These are phyloP conservation scores for Trapa bicornis DNA, from an alignment of 345 rosid genomes.

Conservation along the genomic window DNA sequence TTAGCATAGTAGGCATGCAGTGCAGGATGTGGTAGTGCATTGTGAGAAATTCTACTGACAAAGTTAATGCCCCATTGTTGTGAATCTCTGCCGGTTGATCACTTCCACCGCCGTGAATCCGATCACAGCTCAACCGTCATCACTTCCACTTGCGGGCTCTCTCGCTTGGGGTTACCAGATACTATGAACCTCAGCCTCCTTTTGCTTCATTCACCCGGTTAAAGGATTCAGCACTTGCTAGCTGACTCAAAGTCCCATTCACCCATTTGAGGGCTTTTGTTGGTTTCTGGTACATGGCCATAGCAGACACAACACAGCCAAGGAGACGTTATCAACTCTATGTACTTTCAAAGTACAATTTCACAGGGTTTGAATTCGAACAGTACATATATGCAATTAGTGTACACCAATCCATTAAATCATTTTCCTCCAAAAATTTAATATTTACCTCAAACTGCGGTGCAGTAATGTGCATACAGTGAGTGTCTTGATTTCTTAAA, in stretches of 20 bases:
- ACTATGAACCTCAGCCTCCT: no score
- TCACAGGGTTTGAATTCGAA: not conserved
- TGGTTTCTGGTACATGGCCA: constrained; percentile 27
- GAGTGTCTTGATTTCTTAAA: not conserved
- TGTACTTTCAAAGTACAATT: not conserved
- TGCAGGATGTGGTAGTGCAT: no score
- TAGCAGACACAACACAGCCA: not conserved
- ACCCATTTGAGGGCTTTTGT: constrained; percentile 13
- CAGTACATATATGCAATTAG: not conserved
- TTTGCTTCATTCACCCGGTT: no score
- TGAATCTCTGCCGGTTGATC: no score
- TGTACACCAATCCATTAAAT: not conserved
- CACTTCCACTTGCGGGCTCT: no score
- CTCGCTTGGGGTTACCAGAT: no score
- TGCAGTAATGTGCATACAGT: not conserved
- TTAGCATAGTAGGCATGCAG: no score
- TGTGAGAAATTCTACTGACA: no score
- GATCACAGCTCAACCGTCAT: no score
- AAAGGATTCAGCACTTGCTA: not conserved
- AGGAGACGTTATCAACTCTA: not conserved
- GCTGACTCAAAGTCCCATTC: not conserved
- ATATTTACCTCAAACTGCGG: not conserved
- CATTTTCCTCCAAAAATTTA: not conserved
- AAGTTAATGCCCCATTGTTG: no score
- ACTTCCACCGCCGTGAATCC: no score